Evolutionary conservation across 345 rosid genomes (phyloP), one percentile per base, ranked within the genome.

Genomic region (Capsella bursapastoris): DNA sequence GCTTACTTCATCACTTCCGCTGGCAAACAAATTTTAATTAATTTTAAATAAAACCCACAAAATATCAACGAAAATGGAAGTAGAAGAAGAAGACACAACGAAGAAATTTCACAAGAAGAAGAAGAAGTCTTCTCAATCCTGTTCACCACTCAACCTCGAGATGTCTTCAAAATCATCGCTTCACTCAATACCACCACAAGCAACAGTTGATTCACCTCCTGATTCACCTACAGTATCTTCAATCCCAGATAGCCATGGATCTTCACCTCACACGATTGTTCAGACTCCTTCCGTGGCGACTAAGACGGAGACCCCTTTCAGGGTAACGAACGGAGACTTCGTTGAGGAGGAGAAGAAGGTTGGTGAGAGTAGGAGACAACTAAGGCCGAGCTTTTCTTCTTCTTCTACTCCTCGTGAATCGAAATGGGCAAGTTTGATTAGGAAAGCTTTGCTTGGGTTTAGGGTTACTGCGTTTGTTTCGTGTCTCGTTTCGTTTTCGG

Each of bases 401-500:
- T 56, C 62, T 57, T 34, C 92, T 50, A 58, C 83, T 49, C 62
- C 85, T 57, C 83, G 82, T 80, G 89, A 84, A 70, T 50, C 71
- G 8, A 85, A 78, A 80, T 82, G 84, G 59, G 89, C 81, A 13
- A 74, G 34, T 32, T 68, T 70, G 58, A 56, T 85, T 73, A 87
- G 64, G 72, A 87, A 76, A 73, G 48, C 48, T 29, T 69, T 84
- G 80, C 64, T 93, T 74, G 90, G 81, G 37, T 86, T 81, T 64
- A 86, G 98, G 81, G 72, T 82, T 77, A 78, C 72, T 59, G 97
- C 88, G 48, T 88, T 85, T 35, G 65, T 85, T 27, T 88, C 85
- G 16, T 86, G 92, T 63, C 88, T 91, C 69, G 83, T 85, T 65
- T 88, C 97, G 7, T 86, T 91, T 65, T 88, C 96, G 1, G 78